phyloP scores from a whole-genome alignment of 139 green algal species.

The Haematococcus sp. region DNA sequence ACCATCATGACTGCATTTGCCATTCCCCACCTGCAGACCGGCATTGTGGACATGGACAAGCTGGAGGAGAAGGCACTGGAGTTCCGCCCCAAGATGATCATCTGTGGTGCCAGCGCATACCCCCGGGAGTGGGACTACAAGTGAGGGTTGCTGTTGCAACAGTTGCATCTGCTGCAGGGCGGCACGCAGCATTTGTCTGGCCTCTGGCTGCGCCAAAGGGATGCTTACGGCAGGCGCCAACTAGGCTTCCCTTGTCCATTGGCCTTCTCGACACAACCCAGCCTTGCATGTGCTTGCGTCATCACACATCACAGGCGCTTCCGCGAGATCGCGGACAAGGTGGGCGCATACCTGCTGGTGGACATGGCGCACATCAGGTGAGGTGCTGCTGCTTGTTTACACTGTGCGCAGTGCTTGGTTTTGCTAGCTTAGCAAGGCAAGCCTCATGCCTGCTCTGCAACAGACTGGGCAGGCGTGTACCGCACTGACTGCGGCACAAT shows the following conservation, averaged over 20 bases:
- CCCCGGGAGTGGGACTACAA: slow-evolving; percentile 71
- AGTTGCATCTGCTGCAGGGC: no score
- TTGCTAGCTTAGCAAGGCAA: no score
- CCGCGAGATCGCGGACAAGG: slow-evolving; percentile 83
- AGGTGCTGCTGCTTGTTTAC: neutral
- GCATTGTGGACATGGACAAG: slow-evolving; percentile 92
- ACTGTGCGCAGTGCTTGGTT: no score
- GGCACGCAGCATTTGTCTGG: no score
- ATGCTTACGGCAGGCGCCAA: no score
- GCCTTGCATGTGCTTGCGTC: no score
- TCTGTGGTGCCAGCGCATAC: slow-evolving; percentile 91
- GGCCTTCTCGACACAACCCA: no score
- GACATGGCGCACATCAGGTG: slow-evolving; percentile 99
- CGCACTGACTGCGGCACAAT: no score
- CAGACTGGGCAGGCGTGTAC: no score
- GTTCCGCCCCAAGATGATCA: slow-evolving; percentile 89
- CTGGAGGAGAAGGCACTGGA: slow-evolving; percentile 75
- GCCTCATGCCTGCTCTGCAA: neutral
- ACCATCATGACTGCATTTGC: neutral
- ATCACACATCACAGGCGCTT: slow-evolving; percentile 72
- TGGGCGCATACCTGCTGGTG: slow-evolving; percentile 55
- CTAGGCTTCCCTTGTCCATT: no score
- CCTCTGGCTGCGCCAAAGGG: no score
- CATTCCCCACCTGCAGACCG: slow-evolving; percentile 68
- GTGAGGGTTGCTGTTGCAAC: no score